Percentiles rank a stretch among this genome's conserved stretches.
Evolutionary conservation across 2,329 filamentous ascomycete species (phyloP).

Genomic region (Fulvia fulva): DNA sequence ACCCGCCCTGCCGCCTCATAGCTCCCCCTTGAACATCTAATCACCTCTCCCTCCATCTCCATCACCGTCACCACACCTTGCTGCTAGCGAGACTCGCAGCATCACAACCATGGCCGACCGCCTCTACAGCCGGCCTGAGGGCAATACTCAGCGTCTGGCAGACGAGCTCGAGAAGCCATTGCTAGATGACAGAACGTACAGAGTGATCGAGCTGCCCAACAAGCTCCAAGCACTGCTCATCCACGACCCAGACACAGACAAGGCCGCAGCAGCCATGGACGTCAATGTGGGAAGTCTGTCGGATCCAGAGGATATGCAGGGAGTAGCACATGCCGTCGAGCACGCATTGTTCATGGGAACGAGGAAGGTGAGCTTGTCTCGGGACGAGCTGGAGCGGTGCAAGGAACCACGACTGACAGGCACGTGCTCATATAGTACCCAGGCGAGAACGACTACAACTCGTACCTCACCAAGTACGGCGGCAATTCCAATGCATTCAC

Average conservation of each 20-base stretch:
- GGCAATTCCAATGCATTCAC: constrained; percentile 96
- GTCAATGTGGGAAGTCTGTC: constrained; percentile 96
- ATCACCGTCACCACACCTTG: neutral
- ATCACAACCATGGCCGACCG: constrained; percentile 8
- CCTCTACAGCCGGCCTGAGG: constrained; percentile 20
- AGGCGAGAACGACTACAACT: constrained; percentile 89
- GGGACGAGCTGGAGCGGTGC: neutral
- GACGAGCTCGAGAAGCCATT: constrained; percentile 76
- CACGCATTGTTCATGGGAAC: constrained; percentile 98
- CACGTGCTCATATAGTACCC: constrained; percentile 60
- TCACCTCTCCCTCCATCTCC: neutral
- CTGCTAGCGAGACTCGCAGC: neutral
- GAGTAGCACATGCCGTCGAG: constrained; percentile 94
- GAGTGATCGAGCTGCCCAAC: constrained; percentile 80
- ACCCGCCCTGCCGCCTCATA: neutral
- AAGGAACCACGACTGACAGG: constrained; percentile 12
- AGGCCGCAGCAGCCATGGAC: constrained; percentile 91
- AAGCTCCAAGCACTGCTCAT: constrained; percentile 87
- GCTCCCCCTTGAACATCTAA: neutral
- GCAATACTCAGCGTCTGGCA: constrained; percentile 42
- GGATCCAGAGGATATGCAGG: constrained; percentile 84
- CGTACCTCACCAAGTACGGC: constrained; percentile 85
- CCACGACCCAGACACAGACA: constrained; percentile 92
- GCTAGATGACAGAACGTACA: constrained; percentile 80
- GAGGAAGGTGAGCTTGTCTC: constrained; percentile 62